Conservation (phyloP, 768 basidiomycete species). For the Mycena haematopus region DNA sequence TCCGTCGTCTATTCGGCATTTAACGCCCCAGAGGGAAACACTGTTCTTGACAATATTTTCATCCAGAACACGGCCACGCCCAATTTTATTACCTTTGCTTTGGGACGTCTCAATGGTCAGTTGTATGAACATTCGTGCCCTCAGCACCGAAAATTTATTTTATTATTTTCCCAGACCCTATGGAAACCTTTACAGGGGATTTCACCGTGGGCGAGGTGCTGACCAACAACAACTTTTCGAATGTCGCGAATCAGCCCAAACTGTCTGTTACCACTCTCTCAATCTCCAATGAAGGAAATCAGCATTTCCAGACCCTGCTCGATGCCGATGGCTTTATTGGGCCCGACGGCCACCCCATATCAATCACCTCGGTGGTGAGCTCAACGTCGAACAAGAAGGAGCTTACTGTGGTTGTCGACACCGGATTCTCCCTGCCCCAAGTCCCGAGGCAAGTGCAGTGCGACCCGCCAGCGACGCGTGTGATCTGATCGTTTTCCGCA, state of each 20-base stretch:
- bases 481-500: constrained; percentile 53
- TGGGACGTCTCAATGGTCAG: constrained; percentile 55
- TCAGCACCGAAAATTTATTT: neutral
- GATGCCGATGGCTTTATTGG: constrained; percentile 76
- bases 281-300: constrained; percentile 47
- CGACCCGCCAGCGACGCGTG: neutral
- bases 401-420: constrained; percentile 70
- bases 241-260: constrained; percentile 66
- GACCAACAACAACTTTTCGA: constrained; percentile 64
- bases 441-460: constrained; percentile 21
- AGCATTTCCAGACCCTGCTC: constrained; percentile 82
- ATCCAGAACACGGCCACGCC: constrained; percentile 56
- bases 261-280: constrained; percentile 67
- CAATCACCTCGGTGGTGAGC: constrained; percentile 70
- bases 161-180: constrained; percentile 48
- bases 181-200: constrained; percentile 61
- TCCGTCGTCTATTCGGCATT: constrained; percentile 68
- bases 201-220: constrained; percentile 73
- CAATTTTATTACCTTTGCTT: constrained; percentile 74
- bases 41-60: constrained; percentile 70
- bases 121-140: too few relatives aligned
- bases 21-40: constrained; percentile 55
- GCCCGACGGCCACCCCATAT: constrained; percentile 72
- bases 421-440: constrained; percentile 63
- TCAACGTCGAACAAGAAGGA: constrained; percentile 58